These are phyloP conservation scores for Meyerozyma athensensis DNA, from an alignment of 1,139 yeast genomes.

Conservation along the genomic window DNA sequence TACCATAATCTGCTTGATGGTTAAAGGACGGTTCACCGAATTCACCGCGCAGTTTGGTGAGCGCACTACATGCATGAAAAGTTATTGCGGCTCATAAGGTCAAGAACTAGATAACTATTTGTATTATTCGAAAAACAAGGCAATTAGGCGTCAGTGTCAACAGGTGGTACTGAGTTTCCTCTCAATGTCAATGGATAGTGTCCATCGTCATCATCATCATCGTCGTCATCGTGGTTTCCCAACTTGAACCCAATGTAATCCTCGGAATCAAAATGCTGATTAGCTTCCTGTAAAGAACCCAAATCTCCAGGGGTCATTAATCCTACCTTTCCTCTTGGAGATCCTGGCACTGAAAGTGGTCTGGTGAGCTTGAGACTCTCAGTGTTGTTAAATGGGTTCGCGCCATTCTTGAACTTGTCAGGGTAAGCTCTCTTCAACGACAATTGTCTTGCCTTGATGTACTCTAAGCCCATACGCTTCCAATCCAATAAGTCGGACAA, in stretches of 20 bases:
- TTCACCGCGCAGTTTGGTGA: background rate
- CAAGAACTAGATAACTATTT: background rate
- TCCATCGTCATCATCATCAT: constrained; percentile 25
- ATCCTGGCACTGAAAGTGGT: constrained; percentile 93
- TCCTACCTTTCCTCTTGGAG: constrained; percentile 65
- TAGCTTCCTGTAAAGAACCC: constrained; percentile 91
- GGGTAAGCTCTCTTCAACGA: constrained; percentile 94
- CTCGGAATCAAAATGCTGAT: constrained; percentile 66
- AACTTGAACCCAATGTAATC: constrained; percentile 79
- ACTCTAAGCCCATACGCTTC: constrained; percentile 97
- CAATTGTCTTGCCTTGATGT: constrained; percentile 89
- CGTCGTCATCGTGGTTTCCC: constrained; percentile 49
- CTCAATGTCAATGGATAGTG: constrained; percentile 43
- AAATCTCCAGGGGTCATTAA: constrained; percentile 96
- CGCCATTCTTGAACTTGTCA: constrained; percentile 62
- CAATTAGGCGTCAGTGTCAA: constrained; percentile 1
- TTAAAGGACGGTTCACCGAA: background rate
- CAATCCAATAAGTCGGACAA: constrained; percentile 90
- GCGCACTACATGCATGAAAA: background rate
- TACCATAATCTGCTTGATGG: background rate
- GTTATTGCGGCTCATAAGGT: background rate
- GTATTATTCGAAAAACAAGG: background rate
- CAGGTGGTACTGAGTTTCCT: constrained; percentile 43
- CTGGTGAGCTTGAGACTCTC: constrained; percentile 71
- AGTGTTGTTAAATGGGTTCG: constrained; percentile 55